These are phyloP conservation scores for Phytophthora constricta DNA, from an alignment of 352 stramenopile species.

Conservation along the genomic window DNA sequence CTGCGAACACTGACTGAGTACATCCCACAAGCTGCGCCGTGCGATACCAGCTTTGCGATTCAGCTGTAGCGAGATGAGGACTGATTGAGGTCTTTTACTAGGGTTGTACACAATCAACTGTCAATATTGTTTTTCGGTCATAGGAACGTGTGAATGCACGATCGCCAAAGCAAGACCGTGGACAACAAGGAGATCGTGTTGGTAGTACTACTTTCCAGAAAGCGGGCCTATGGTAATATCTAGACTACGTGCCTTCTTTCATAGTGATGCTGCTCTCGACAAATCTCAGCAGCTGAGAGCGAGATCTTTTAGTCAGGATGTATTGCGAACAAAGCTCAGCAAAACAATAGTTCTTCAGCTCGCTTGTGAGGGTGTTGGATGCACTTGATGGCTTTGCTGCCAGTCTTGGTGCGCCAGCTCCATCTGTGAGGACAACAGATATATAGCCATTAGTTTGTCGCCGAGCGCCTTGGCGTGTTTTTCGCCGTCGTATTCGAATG, in stretches of 20 bases:
- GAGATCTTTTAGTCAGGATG: too few relatives aligned
- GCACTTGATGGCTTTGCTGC: slow-evolving; percentile 50
- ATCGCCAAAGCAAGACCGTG: too few relatives aligned
- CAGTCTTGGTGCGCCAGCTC: slow-evolving; percentile 63
- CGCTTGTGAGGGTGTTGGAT: slow-evolving; percentile 36
- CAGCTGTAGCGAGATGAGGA: slow-evolving; percentile 55
- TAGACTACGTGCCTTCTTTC: too few relatives aligned
- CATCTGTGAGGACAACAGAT: slow-evolving; percentile 50
- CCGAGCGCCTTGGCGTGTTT: neutral
- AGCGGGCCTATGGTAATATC: too few relatives aligned
- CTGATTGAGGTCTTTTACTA: too few relatives aligned
- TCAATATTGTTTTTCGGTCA: slow-evolving; percentile 2
- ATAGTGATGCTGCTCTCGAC: too few relatives aligned
- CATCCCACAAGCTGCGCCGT: slow-evolving; percentile 56
- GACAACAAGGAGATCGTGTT: too few relatives aligned
- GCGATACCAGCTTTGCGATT: slow-evolving; percentile 62
- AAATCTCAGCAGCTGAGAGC: too few relatives aligned
- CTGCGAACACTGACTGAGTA: slow-evolving; percentile 63
- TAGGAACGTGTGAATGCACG: too few relatives aligned
- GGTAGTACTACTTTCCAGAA: too few relatives aligned
- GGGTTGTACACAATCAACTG: too few relatives aligned
- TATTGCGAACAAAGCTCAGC: neutral
- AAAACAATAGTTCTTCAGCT: slow-evolving; percentile 19
- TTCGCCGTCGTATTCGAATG: slow-evolving; percentile 8
- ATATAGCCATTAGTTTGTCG: slow-evolving; percentile 26